Conservation (phyloP, 2,329 filamentous ascomycete genomes). For the Xylariaceae sp. region DNA sequence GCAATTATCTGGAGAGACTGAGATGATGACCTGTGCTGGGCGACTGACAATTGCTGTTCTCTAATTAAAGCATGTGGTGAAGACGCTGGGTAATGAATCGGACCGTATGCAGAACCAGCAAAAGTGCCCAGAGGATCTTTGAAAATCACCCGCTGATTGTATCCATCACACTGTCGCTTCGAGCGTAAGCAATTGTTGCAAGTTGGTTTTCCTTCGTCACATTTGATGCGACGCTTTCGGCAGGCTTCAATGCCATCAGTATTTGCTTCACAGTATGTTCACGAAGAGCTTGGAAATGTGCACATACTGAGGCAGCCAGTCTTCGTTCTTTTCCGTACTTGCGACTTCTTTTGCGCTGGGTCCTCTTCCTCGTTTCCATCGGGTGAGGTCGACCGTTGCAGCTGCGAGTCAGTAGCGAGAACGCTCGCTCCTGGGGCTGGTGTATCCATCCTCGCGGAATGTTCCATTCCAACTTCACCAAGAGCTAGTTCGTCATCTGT, state of each 20-base stretch:
- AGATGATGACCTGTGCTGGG: conserved; percentile 38
- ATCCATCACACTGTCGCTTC: conserved; percentile 79
- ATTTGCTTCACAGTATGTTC: not conserved
- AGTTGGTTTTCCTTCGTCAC: conserved; percentile 81
- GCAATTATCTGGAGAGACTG: conserved; percentile 47
- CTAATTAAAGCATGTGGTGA: conserved; percentile 45
- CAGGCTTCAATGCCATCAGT: conserved; percentile 59
- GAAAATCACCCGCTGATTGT: conserved; percentile 78
- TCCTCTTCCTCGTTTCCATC: conserved; percentile 38
- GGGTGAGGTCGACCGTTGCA: conserved; percentile 32
- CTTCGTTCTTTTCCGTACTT: conserved; percentile 73
- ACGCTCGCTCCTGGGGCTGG: conserved; percentile 19
- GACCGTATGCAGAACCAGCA: conserved; percentile 45
- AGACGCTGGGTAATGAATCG: conserved; percentile 44
- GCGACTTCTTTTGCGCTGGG: conserved; percentile 44
- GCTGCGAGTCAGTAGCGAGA: conserved; percentile 27
- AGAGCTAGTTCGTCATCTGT: conserved; percentile 12
- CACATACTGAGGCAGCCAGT: conserved; percentile 82
- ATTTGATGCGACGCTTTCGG: conserved; percentile 93
- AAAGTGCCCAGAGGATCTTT: conserved; percentile 67
- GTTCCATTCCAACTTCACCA: not conserved
- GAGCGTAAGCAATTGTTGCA: conserved; percentile 86
- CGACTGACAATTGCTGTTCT: conserved; percentile 41
- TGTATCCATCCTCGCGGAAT: conserved; percentile 29
- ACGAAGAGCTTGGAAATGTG: conserved; percentile 17